phyloP scores from a whole-genome alignment of 176 grass and related monocot genomes.

The Triticum turgidum region DNA sequence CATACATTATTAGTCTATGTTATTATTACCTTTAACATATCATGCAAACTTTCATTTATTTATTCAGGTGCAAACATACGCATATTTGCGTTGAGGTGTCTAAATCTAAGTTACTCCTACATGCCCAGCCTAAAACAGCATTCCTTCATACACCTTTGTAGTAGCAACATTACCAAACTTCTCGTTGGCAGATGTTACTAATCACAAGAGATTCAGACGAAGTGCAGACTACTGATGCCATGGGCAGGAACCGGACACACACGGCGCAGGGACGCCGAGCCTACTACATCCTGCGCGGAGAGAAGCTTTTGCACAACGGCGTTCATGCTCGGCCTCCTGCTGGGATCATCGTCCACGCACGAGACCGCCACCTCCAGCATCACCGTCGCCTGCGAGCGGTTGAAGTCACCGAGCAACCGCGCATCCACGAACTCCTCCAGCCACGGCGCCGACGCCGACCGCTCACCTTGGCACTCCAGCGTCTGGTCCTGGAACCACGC shows the following conservation, averaged over 20 bases:
- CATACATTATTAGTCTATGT: too few species aligned
- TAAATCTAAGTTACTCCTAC: too few species aligned
- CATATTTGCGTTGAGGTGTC: too few species aligned
- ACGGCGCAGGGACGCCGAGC: neutral
- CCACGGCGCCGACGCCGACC: neutral
- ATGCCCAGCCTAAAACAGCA: too few species aligned
- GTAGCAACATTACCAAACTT: too few species aligned
- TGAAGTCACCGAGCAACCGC: conserved; percentile 35
- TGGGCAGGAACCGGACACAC: neutral
- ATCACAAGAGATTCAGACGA: neutral
- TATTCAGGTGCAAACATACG: too few species aligned
- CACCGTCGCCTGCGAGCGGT: conserved; percentile 20
- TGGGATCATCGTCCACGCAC: conserved; percentile 48
- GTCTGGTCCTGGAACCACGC: conserved; percentile 17
- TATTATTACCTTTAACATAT: too few species aligned
- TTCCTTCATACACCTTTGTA: too few species aligned
- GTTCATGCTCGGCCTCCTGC: conserved; percentile 48
- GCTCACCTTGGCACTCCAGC: neutral
- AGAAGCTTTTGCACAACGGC: conserved; percentile 26
- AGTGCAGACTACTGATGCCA: neutral
- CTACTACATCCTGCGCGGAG: neutral
- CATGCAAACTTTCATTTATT: too few species aligned
- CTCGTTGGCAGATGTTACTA: too few species aligned
- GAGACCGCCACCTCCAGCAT: conserved; percentile 42
- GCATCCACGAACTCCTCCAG: conserved; percentile 39